These are phyloP conservation scores for Jackrogersella minutella DNA, from an alignment of 495 filamentous ascomycete species.

Conservation along the genomic window DNA sequence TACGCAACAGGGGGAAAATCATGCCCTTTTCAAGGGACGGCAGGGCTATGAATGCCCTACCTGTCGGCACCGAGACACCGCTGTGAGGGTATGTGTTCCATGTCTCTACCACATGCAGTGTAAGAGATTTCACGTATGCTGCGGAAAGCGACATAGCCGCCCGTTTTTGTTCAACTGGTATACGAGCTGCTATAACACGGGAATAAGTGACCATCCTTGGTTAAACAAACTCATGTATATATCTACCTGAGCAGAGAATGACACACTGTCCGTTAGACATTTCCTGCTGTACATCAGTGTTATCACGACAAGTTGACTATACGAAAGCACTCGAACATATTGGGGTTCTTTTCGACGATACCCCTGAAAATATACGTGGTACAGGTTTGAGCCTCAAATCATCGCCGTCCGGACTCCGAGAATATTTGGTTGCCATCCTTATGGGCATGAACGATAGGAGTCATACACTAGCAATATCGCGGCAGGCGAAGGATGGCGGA, in stretches of 20 bases:
- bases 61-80: constrained; percentile 36
- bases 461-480: neutral
- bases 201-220: neutral
- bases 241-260: constrained; percentile 6
- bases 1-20: constrained; percentile 34
- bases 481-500: neutral
- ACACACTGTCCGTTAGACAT: neutral
- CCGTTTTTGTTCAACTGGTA: constrained; percentile 26
- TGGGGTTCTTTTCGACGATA: neutral
- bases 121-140: constrained; percentile 19
- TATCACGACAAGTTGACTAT: neutral
- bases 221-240: constrained; percentile 18
- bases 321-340: neutral
- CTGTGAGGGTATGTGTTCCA: constrained; percentile 18
- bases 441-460: neutral
- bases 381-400: constrained; percentile 9
- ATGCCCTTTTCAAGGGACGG: constrained; percentile 22
- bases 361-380: constrained; percentile 5
- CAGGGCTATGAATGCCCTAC: constrained; percentile 7
- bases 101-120: constrained; percentile 29
- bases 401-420: constrained; percentile 7
- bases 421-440: neutral
- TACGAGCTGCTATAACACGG: constrained; percentile 21
- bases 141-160: constrained; percentile 30
- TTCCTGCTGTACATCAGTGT: neutral